These are phyloP conservation scores for Plasmodium cynomolgi DNA, from an alignment of 169 alveolate genomes.

Conservation along the genomic window DNA sequence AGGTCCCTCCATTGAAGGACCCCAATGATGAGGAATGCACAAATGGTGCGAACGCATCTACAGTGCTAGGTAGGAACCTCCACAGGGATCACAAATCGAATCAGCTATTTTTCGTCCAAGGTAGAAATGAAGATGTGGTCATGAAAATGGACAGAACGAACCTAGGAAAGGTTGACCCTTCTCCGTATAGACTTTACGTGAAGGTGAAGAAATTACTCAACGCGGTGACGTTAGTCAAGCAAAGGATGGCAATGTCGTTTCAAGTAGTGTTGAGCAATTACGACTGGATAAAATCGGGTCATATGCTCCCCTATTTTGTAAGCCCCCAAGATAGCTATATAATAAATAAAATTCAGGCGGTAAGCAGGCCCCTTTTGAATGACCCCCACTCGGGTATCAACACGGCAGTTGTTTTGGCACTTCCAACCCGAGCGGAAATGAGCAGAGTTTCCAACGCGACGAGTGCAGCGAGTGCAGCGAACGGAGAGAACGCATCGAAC, in stretches of 20 bases:
- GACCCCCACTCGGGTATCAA: slow-evolving; percentile 5
- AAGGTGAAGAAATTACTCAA: slow-evolving; percentile 16
- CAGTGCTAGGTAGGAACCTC: neutral
- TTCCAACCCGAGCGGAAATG: slow-evolving; percentile 23
- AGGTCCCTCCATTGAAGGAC: neutral
- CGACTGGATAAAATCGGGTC: slow-evolving; percentile 7
- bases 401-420: neutral
- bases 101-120: neutral
- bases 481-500: no score
- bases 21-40: neutral
- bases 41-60: neutral
- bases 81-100: neutral
- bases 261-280: slow-evolving; percentile 54
- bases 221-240: slow-evolving; percentile 23
- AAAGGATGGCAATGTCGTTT: slow-evolving; percentile 28
- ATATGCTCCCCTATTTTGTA: slow-evolving; percentile 14
- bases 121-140: neutral
- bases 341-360: slow-evolving; percentile 50
- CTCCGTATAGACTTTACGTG: slow-evolving; percentile 31
- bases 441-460: neutral
- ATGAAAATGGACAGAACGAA: neutral
- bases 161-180: neutral
- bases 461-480: neutral
- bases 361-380: slow-evolving; percentile 9
- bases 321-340: slow-evolving; percentile 9